Percentiles rank a stretch among this genome's conserved stretches.
Evolutionary conservation across 2,329 filamentous ascomycete species (phyloP).

Genomic region (Microsporum ferrugineum): DNA sequence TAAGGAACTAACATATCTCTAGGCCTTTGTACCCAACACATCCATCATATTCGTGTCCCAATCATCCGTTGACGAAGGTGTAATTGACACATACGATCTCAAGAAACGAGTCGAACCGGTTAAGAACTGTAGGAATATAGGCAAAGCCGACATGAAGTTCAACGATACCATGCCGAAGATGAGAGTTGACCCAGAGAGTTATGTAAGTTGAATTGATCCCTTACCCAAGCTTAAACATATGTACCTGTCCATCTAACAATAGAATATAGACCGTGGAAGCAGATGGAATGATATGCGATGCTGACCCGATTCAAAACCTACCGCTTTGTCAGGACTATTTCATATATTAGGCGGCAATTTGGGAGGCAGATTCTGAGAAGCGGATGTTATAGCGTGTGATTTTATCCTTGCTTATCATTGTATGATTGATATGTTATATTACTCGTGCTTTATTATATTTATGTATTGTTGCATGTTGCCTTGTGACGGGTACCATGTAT

Average conservation of each 20-base stretch:
- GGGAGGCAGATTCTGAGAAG: not conserved
- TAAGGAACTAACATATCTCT: not conserved
- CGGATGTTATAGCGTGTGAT: not conserved
- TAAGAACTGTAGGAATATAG: conserved; percentile 58
- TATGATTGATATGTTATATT: not conserved
- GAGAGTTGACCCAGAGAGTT: conserved; percentile 83
- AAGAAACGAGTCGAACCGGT: conserved; percentile 72
- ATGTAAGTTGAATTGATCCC: conserved; percentile 37
- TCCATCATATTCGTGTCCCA: conserved; percentile 76
- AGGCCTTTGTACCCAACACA: conserved; percentile 49
- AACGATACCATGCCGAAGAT: conserved; percentile 77
- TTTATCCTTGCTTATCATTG: not conserved
- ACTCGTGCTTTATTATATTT: not conserved
- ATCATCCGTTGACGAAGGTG: conserved; percentile 55
- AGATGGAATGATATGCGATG: conserved; percentile 61
- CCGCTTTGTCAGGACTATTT: conserved; percentile 69
- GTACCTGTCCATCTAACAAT: not conserved
- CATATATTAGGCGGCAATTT: conserved; percentile 47
- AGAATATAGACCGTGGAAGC: conserved; percentile 56
- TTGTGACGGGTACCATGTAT: not conserved
- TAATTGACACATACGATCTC: conserved; percentile 60
- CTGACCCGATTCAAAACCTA: conserved; percentile 58
- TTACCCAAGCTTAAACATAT: not conserved
- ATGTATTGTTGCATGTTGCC: not conserved
- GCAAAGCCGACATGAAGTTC: conserved; percentile 82